Base-by-base conservation (phyloP, 352 stramenopile genomes). In the Phytophthora ohioensis region DNA sequence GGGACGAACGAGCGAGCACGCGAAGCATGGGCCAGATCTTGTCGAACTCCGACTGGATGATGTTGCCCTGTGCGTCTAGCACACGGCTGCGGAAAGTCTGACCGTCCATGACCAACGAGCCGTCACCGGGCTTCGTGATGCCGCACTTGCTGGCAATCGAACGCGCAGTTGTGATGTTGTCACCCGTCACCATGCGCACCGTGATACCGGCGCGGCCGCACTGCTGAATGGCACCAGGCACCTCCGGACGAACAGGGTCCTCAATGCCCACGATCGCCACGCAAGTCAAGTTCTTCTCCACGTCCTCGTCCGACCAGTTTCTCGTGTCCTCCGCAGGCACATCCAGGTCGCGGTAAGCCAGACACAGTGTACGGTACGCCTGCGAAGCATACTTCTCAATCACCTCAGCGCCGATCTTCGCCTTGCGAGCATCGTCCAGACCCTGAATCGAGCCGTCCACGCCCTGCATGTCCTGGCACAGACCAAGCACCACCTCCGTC, bases 351-450 rank as follows among this genome's bases (percentile, higher is more conserved):
- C 84, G 87, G 73, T 98, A 89, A 11, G 87, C 82, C 43, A 96
- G 71, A 30, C 88, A 95, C 49, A 96, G 63, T 57, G 84, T 97
- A 38, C 91, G 92, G 41, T 89, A 94, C 47, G 56, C 88, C 72
- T 84, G 76, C 5, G 67, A 69, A 41, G 89, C 83, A 67, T 93
- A 95, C 62, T 93, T 83, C 57, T 91, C 57, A 80, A 98, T 97
- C 57, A 88, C 73, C 13, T 74, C 48, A 1, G 31, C 63, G 3
- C 72, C 67, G 34, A 88, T 85, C 49, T 78, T 75, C 3, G 49
- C 62, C 67, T 82, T 86, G 46, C 60, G 69, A 48, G 41, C 57
- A 2, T 73, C 66, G 17, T 76, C 64, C 32, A 90, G 27, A 60
- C 42, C 53, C 32, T 57, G 39, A 31, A 78, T 76, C 32, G 69